Conservation (phyloP, 345 rosid genomes). For the Sonneratia caseolaris region DNA sequence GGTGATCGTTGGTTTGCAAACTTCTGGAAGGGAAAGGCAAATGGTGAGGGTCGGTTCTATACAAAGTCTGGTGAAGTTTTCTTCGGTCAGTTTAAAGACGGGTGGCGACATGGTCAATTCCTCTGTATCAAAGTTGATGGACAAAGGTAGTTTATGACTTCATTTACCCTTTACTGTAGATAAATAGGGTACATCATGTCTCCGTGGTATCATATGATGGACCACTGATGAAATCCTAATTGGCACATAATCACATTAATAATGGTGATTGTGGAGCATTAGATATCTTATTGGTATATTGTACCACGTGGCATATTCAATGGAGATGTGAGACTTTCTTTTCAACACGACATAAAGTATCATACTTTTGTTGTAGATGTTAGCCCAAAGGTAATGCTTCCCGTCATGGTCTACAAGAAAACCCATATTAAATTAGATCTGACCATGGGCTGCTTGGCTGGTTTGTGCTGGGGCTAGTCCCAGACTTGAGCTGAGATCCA, state of each 20-base stretch:
- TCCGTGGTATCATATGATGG: neutral
- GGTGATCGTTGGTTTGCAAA: slow-evolving; percentile 94
- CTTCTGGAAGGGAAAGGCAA: slow-evolving; percentile 98
- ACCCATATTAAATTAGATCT: neutral
- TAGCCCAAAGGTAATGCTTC: neutral
- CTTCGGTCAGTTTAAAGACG: slow-evolving; percentile 83
- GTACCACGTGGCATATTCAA: neutral
- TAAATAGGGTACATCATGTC: neutral
- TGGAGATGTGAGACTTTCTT: too few species aligned
- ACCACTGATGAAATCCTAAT: neutral
- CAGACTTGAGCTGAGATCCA: neutral
- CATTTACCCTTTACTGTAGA: neutral
- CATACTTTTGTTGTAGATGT: neutral
- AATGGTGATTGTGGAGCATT: neutral
- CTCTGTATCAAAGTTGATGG: slow-evolving; percentile 70
- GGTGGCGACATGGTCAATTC: slow-evolving; percentile 80
- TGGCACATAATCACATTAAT: neutral
- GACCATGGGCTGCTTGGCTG: neutral
- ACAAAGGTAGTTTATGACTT: slow-evolving; percentile 42
- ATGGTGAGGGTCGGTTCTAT: slow-evolving; percentile 91
- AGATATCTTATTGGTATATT: neutral
- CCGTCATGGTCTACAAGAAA: neutral
- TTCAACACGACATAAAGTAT: neutral
- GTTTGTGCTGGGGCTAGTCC: neutral
- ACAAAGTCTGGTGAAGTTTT: slow-evolving; percentile 68